Conservation (phyloP, 2,329 filamentous ascomycete species). For the Nigrograna mackinnonii region DNA sequence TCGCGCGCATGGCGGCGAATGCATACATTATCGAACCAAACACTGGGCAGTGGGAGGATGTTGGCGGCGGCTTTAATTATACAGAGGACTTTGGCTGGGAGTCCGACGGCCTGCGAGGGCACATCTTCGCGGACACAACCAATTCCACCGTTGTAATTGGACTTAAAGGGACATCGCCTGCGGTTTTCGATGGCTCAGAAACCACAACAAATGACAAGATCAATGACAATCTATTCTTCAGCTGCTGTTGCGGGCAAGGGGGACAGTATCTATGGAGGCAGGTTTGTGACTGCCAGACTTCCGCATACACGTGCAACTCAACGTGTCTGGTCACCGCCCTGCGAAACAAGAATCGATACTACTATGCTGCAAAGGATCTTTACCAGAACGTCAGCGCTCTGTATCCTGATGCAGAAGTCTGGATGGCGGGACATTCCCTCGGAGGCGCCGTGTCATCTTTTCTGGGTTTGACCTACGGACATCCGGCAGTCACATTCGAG, state of each 20-base stretch:
- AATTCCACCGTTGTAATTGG: conserved; percentile 91
- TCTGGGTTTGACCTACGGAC: conserved; percentile 85
- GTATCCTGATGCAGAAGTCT: conserved; percentile 83
- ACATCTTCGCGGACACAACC: conserved; percentile 84
- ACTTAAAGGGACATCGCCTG: conserved; percentile 84
- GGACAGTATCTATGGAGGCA: conserved; percentile 88
- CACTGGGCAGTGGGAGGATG: conserved; percentile 76
- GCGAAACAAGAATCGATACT: conserved; percentile 85
- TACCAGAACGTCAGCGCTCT: conserved; percentile 90
- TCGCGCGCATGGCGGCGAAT: conserved; percentile 87
- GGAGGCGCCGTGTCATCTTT: conserved; percentile 89
- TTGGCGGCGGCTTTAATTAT: conserved; percentile 75
- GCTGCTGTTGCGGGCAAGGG: conserved; percentile 94
- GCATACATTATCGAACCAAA: conserved; percentile 79
- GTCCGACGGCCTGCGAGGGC: conserved; percentile 82
- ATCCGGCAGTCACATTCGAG: conserved; percentile 91
- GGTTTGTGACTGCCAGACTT: conserved; percentile 89
- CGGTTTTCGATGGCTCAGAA: conserved; percentile 94
- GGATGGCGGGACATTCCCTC: conserved; percentile 90
- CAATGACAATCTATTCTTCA: conserved; percentile 98
- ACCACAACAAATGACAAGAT: conserved; percentile 97
- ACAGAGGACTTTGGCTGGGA: conserved; percentile 93
- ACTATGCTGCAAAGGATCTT: conserved; percentile 83
- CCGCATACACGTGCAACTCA: conserved; percentile 87
- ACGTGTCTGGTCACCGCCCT: conserved; percentile 82